Evolutionary conservation across 352 stramenopile genomes (phyloP).

Genomic region (Globisporangium carolinianum): DNA sequence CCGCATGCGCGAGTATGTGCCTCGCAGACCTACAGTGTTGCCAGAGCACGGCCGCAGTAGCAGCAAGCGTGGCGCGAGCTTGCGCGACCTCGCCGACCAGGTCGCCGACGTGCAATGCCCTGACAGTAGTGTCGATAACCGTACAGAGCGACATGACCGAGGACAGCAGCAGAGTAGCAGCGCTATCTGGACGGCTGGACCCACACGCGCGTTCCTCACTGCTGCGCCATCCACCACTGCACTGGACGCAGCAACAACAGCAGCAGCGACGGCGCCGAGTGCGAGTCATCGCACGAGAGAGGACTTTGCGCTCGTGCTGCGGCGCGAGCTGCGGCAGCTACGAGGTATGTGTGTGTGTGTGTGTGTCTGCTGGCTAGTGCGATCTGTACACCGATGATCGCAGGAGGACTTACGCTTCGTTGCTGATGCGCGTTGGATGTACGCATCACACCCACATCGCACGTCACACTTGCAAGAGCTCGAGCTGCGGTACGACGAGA

Average conservation of each 20-base stretch:
- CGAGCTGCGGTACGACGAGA: slow-evolving; percentile 44
- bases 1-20: slow-evolving; percentile 39
- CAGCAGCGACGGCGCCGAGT: slow-evolving; percentile 1
- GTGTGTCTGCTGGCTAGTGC: background rate
- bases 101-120: background rate
- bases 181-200: background rate
- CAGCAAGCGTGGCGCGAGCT: background rate
- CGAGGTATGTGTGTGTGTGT: slow-evolving; percentile 14
- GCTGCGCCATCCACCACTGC: background rate
- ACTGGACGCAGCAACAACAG: background rate
- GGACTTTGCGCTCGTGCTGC: slow-evolving; percentile 31
- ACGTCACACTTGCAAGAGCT: slow-evolving; percentile 18
- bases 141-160: background rate
- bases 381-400: background rate
- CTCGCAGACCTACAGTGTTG: slow-evolving; percentile 18
- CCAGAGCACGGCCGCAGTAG: background rate
- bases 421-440: background rate
- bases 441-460: too few species aligned
- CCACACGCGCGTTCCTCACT: slow-evolving; percentile 7
- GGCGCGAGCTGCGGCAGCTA: slow-evolving; percentile 30
- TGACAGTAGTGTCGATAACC: background rate
- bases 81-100: background rate
- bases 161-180: background rate
- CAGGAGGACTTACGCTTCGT: background rate
- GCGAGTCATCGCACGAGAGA: slow-evolving; percentile 7